Evolutionary conservation across 1,284 basidiomycete species (phyloP), one percentile per base, ranked within the genome.

Genomic region (Cryptococcus wingfieldii): DNA sequence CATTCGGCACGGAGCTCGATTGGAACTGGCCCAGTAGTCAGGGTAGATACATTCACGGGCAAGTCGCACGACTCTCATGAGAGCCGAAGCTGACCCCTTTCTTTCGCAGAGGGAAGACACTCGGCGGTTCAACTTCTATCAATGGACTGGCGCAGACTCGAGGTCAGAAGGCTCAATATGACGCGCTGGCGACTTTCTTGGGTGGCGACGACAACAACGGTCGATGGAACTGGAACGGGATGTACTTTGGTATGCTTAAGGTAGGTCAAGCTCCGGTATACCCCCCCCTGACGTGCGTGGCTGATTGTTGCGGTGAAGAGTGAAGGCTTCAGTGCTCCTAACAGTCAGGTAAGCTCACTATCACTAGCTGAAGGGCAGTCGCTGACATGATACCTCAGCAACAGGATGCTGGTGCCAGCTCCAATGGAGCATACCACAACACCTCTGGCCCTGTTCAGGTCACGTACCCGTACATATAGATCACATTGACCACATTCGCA

Each of bases 131-230:
- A 44, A 77, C 75, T 4, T 53, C 60, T 12, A 76, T 77, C 65
- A 77, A 77, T 53, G 75, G 75, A 23, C 60, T 77, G 60, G 75
- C 75, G 28, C 85, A 83, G 74, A 84, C 83, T 13, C 79, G 84
- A 9, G 84, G 81, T 2, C 65, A 80, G 27, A 77, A 77, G 23
- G 81, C 79, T 0, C 84, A 86, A 67, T 85, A 85, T 62, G 83
- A 86, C 62, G 77, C 82, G 0, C 80, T 82, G 77, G 78, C 79
- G 0, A 68, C 68, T 1, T 72, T 86, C n/a, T 77, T 84, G 28
- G 55, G 54, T 9, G 56, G 51, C 6, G 54, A 63, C 23, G 51
- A 55, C 50, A 49, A 38, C 1, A 81, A 81, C 54, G 68, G 78
- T 6, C 73, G 76, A 7, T 86, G 84, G 83, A 81, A 81, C 58